Evolutionary conservation across 2,329 filamentous ascomycete species (phyloP).

Genomic region (Pyrenophora teres): DNA sequence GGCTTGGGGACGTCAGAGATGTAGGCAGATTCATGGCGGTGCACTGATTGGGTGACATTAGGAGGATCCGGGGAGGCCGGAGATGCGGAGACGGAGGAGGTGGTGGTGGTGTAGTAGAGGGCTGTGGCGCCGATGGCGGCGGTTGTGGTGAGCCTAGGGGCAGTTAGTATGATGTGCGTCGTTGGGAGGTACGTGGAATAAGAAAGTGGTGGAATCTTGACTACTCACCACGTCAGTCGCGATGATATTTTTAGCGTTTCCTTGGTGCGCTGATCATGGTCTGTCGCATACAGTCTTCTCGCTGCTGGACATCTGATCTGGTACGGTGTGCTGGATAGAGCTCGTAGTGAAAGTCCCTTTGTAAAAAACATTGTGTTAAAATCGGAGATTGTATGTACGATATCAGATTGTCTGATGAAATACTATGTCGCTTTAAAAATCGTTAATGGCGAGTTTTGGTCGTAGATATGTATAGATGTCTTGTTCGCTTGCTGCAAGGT

Average conservation of each 20-base stretch:
- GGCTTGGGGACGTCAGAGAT: constrained; percentile 29
- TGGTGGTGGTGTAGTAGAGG: constrained; percentile 21
- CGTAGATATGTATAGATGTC: constrained; percentile 5
- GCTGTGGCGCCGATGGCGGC: constrained; percentile 21
- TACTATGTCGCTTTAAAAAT: background rate
- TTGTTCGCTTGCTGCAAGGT: constrained; percentile 13
- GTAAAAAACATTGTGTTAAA: constrained; percentile 12
- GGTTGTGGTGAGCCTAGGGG: constrained; percentile 21
- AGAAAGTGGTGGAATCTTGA: background rate
- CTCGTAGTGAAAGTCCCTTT: constrained; percentile 14
- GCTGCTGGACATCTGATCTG: constrained; percentile 12
- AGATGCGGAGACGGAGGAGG: background rate
- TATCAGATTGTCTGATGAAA: background rate
- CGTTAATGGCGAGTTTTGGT: constrained; percentile 1
- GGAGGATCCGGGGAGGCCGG: constrained; percentile 1
- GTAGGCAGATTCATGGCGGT: constrained; percentile 17
- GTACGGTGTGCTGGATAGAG: constrained; percentile 11
- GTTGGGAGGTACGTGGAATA: background rate
- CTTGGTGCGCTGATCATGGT: constrained; percentile 26
- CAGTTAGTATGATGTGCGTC: constrained; percentile 6
- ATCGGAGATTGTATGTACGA: background rate
- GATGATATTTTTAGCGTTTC: constrained; percentile 23
- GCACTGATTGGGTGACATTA: constrained; percentile 2
- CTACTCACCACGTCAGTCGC: constrained; percentile 23
- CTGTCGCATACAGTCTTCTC: constrained; percentile 23